These are phyloP conservation scores for Apiospora hydei DNA, from an alignment of 2,329 filamentous ascomycete species.

Conservation along the genomic window DNA sequence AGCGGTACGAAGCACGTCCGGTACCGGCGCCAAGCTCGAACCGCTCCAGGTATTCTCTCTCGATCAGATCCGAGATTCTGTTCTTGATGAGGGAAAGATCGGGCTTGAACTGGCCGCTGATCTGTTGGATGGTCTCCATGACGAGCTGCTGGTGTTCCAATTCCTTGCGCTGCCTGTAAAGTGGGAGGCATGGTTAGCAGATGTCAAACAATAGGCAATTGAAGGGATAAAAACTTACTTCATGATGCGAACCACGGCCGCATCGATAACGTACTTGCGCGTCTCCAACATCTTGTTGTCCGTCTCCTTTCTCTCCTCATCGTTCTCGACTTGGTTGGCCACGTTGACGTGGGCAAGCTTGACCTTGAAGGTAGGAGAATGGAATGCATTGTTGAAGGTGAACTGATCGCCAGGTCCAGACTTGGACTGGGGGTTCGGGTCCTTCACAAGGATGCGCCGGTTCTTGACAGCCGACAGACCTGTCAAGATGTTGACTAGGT, in stretches of 20 bases:
- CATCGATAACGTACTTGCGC: constrained; percentile 75
- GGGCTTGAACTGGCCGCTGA: constrained; percentile 74
- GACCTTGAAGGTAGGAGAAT: constrained; percentile 84
- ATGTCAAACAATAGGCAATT: constrained; percentile 1
- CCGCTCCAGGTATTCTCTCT: constrained; percentile 79
- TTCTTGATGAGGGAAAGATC: constrained; percentile 81
- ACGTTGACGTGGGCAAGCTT: constrained; percentile 86
- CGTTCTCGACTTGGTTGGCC: constrained; percentile 84
- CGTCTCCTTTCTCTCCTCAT: constrained; percentile 72
- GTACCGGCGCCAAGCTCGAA: constrained; percentile 68
- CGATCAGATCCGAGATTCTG: constrained; percentile 79
- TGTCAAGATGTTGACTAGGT: constrained; percentile 80
- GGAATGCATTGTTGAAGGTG: constrained; percentile 81
- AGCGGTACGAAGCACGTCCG: constrained; percentile 71
- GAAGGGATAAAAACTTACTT: constrained; percentile 65
- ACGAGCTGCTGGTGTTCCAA: constrained; percentile 74
- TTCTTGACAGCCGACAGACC: constrained; percentile 82
- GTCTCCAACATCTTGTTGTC: constrained; percentile 79
- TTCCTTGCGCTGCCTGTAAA: constrained; percentile 73
- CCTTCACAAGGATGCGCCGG: constrained; percentile 80
- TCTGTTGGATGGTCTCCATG: constrained; percentile 74
- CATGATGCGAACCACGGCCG: constrained; percentile 83
- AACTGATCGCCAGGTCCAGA: constrained; percentile 82
- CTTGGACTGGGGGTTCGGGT: constrained; percentile 75
- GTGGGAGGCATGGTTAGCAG: constrained; percentile 40